Conservation (phyloP, 257 asterid genomes). For the Solanum chiquidenum region DNA sequence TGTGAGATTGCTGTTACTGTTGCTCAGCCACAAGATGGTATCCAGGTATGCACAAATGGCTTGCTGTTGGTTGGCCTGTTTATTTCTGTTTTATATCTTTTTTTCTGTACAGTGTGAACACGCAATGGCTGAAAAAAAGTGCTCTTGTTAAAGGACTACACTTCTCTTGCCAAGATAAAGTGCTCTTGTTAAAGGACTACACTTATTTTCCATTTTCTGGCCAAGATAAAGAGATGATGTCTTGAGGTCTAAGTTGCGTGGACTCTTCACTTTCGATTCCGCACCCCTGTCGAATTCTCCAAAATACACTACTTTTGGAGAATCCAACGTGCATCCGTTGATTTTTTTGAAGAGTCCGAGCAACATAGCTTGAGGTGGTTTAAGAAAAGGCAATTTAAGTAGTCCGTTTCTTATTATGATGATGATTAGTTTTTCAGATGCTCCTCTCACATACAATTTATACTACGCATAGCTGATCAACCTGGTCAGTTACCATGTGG, state of each 20-base stretch:
- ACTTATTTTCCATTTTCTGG: neutral
- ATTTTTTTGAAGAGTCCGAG: neutral
- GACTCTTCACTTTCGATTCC: neutral
- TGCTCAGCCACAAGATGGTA: conserved; percentile 91
- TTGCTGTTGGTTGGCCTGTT: neutral
- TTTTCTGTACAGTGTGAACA: neutral
- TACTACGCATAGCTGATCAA: neutral
- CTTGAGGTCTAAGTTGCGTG: neutral
- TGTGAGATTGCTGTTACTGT: conserved; percentile 79
- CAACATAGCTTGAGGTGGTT: neutral
- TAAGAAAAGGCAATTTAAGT: neutral
- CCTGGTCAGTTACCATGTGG: neutral
- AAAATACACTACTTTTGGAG: neutral
- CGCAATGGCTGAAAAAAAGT: neutral
- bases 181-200: neutral
- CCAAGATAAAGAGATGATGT: neutral
- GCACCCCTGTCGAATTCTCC: neutral
- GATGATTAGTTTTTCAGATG: neutral
- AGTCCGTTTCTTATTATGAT: neutral
- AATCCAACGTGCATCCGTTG: neutral
- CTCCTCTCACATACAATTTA: neutral
- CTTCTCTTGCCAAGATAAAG: neutral
- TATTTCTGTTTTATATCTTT: neutral
- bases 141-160: neutral
- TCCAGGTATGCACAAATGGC: conserved; percentile 52